Percentiles rank a stretch among this genome's conserved stretches.
Evolutionary conservation across 2,329 filamentous ascomycete genomes (phyloP).

Genomic region (Phyllosticta paracitricarpa): DNA sequence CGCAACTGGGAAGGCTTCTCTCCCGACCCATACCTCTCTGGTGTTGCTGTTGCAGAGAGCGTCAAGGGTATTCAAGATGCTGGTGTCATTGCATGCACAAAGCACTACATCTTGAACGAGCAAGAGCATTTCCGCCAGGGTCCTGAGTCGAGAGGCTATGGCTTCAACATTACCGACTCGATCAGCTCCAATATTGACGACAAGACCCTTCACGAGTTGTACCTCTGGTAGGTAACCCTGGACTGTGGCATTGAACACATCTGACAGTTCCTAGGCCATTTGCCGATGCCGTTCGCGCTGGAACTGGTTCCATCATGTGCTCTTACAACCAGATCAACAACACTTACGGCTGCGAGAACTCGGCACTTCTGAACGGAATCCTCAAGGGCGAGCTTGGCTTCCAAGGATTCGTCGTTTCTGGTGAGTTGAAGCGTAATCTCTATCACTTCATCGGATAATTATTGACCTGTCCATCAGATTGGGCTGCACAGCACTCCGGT

Average conservation of each 20-base stretch:
- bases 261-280: constrained; percentile 28
- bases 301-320: constrained; percentile 44
- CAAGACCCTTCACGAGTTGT: constrained; percentile 53
- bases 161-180: constrained; percentile 53
- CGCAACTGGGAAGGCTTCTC: constrained; percentile 63
- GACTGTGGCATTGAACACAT: background rate
- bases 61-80: constrained; percentile 72
- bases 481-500: constrained; percentile 64
- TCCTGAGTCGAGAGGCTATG: constrained; percentile 47
- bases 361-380: constrained; percentile 61
- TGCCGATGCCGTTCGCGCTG: constrained; percentile 41
- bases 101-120: constrained; percentile 61
- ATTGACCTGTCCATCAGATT: constrained; percentile 41
- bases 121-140: constrained; percentile 63
- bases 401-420: constrained; percentile 57
- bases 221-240: constrained; percentile 39
- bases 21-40: constrained; percentile 67
- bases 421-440: no score
- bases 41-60: constrained; percentile 60
- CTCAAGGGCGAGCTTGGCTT: constrained; percentile 74
- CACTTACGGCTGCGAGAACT: constrained; percentile 71
- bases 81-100: constrained; percentile 70
- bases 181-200: constrained; percentile 54
- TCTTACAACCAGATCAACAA: constrained; percentile 74
- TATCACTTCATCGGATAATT: no score